Evolutionary conservation across 2,329 filamentous ascomycete genomes (phyloP), one percentile per base, ranked within the genome.

Genomic region (Dactylella cylindrospora): DNA sequence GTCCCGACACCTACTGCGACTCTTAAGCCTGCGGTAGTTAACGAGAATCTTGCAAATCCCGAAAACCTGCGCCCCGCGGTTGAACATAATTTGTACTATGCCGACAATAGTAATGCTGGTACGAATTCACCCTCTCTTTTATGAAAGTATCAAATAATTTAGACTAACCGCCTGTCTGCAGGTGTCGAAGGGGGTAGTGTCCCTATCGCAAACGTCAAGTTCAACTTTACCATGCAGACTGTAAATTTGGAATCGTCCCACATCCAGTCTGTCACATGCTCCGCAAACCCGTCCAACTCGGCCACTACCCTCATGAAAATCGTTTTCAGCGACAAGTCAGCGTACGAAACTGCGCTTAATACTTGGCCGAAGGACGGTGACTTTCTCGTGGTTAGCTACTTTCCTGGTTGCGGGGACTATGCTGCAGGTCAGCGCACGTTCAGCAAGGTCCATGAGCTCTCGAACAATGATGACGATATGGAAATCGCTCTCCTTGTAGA

Each of bases 201-300:
- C 29, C 55, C 55, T 19, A 36, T 61, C 13, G 55, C 55, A 23
- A 61, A 53, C 20, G 41, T 49, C 17, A 61, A 61, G 25, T 44
- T 61, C 15, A 53, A 53, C 23, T 61, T 61, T 19, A 61, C 55
- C 5, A 53, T 53, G 47, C 29, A 43, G 6, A 43, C 55, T 7
- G 55, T 53, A 1, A 61, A 61, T 10, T 36, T 61, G 13, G 55
- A 61, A 29, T 61, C 55, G 8, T 43, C 55, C 2, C 41, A 61
- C n/a, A 61, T 61, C 12, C 25, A 61, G 29, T 53, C 55, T 10
- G 55, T 61, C n/a, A 49, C 41, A 1, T 61, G 55, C 15, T 61
- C 55, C n/a, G 22, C 23, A 13, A 38, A 44, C 6, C 43, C 28
- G 13, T 53, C 41, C 3, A 28, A 25, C 3, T 38, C 47, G 10